Percentiles rank a stretch among this genome's conserved stretches.
phyloP scores from a whole-genome alignment of 176 grass and related monocot species.

The Secale cereale region DNA sequence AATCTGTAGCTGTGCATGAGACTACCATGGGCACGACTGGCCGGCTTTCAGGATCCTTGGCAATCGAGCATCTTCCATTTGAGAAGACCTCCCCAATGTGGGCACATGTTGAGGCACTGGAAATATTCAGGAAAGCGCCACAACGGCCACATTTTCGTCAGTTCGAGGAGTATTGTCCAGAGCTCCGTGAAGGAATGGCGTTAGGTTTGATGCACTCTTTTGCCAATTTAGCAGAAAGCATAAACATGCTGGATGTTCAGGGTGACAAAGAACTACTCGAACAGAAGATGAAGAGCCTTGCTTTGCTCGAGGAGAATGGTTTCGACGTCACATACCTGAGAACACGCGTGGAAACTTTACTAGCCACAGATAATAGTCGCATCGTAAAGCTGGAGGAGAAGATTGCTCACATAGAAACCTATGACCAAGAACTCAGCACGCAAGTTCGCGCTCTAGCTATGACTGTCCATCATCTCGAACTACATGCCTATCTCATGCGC shows the following conservation, averaged over 20 bases:
- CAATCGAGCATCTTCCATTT: conserved; percentile 22
- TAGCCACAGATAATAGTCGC: conserved; percentile 10
- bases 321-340: conserved; percentile 49
- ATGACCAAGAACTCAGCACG: background rate
- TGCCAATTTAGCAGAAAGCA: conserved; percentile 39
- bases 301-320: conserved; percentile 52
- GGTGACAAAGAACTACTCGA: conserved; percentile 16
- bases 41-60: background rate
- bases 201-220: conserved; percentile 68
- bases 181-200: conserved; percentile 58
- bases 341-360: conserved; percentile 29
- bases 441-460: conserved; percentile 8
- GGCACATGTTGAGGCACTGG: conserved; percentile 48
- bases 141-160: conserved; percentile 44
- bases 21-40: background rate
- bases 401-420: background rate
- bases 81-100: conserved; percentile 36
- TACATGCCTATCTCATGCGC: conserved; percentile 1
- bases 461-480: conserved; percentile 1
- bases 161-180: conserved; percentile 21
- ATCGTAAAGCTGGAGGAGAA: background rate
- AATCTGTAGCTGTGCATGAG: background rate
- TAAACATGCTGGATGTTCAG: conserved; percentile 27
- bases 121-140: conserved; percentile 33
- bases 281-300: conserved; percentile 43